Evolutionary conservation across 2,329 filamentous ascomycete genomes (phyloP).

Genomic region (Exophiala bonariae): DNA sequence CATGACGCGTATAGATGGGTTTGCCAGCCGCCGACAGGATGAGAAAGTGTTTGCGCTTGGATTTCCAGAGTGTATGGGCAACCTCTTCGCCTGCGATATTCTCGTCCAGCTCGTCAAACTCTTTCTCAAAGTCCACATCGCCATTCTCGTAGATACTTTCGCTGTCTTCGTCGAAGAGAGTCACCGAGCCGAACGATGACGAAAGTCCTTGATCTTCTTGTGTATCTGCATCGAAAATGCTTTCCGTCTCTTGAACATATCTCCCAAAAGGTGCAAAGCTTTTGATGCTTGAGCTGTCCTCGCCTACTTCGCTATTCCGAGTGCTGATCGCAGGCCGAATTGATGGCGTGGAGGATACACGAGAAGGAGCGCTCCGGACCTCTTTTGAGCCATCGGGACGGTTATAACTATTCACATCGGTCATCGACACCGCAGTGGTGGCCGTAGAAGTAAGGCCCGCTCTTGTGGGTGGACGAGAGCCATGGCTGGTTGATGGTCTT

Average conservation of each 20-base stretch:
- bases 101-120: conserved; percentile 64
- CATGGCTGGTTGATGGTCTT: conserved; percentile 19
- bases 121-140: conserved; percentile 68
- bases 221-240: conserved; percentile 72
- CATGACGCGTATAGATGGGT: conserved; percentile 94
- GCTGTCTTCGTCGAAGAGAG: conserved; percentile 29
- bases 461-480: conserved; percentile 35
- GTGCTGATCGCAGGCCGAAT: conserved; percentile 42
- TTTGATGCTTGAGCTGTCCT: conserved; percentile 49
- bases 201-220: conserved; percentile 28
- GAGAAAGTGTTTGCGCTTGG: conserved; percentile 94
- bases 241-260: conserved; percentile 72
- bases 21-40: conserved; percentile 95
- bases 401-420: conserved; percentile 76
- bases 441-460: conserved; percentile 59
- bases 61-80: conserved; percentile 75
- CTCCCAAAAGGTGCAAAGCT: conserved; percentile 56
- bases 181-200: conserved; percentile 38
- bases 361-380: conserved; percentile 53
- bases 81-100: conserved; percentile 63
- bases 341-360: conserved; percentile 30
- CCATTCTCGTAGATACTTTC: conserved; percentile 43
- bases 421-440: conserved; percentile 80
- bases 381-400: conserved; percentile 70
- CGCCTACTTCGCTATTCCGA: conserved; percentile 51